Evolutionary conservation across 78 protist species (phyloP), one percentile per base, ranked within the genome.

Genomic region (Isochrysis galbana): DNA sequence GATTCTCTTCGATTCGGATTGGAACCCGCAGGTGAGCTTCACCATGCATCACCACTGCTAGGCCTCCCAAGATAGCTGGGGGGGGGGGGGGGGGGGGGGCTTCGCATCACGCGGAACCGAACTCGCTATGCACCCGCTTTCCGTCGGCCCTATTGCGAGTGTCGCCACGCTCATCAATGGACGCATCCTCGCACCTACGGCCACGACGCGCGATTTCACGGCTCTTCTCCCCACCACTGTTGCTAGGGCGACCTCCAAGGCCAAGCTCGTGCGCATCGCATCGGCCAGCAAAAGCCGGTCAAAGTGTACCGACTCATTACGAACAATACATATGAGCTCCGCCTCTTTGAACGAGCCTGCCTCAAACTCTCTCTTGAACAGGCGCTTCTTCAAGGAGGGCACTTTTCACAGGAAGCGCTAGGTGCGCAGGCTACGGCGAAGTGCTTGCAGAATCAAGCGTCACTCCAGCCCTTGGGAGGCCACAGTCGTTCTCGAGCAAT

Each of bases 11-110:
- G 99, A 99, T 91, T 48, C 93, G n/a, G 99, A 99, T 90, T 99
- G 99, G 99, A 98, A 98, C 92, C 99, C 99, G 26, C 99, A 97
- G n/a, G n/a, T n/a, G n/a, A n/a, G n/a, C 54, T n/a, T n/a, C n/a
- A n/a, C n/a, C 74, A 29, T 54, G 51, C 97, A 97, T 69, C 96
- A 80, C 72, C 92, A 95, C n/a, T n/a, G n/a, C n/a, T n/a, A n/a
- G n/a, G n/a, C n/a, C n/a, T n/a, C n/a, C n/a, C n/a, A n/a, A n/a
- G n/a, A n/a, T n/a, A n/a, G n/a, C n/a, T n/a, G n/a, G n/a, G n/a
- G n/a, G n/a, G n/a, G n/a, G n/a, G n/a, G n/a, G n/a, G n/a, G n/a
- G n/a, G n/a, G n/a, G n/a, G n/a, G n/a, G n/a, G n/a, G n/a, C n/a
- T n/a, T n/a, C n/a, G n/a, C n/a, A n/a, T n/a, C n/a, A n/a, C n/a